Conservation (phyloP, 768 basidiomycete species). For the Suillus fuscotomentosus region DNA sequence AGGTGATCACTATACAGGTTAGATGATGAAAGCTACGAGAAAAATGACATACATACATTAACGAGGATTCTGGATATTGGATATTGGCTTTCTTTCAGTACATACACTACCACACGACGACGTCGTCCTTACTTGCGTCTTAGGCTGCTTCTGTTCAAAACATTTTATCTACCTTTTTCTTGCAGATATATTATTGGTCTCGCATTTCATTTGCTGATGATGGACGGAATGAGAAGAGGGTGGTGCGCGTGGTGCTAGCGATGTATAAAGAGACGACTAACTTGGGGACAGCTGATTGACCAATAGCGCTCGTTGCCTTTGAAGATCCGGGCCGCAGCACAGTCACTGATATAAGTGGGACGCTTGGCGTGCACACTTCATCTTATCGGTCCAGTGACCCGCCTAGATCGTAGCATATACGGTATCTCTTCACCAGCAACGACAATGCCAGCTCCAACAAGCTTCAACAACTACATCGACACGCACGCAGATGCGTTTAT, state of each 20-base stretch:
- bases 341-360: neutral
- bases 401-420: neutral
- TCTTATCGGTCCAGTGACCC: neutral
- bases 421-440: neutral
- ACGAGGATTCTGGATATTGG: constrained; percentile 1
- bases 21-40: neutral
- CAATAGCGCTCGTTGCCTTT: neutral
- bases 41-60: neutral
- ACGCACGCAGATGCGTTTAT: constrained; percentile 73
- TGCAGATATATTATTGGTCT: neutral
- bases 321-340: neutral
- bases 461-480: constrained; percentile 57
- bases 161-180: neutral
- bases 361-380: neutral
- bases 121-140: neutral
- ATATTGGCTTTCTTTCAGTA: neutral
- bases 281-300: neutral
- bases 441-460: constrained; percentile 33
- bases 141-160: neutral
- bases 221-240: neutral
- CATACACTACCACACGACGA: neutral
- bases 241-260: neutral
- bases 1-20: neutral
- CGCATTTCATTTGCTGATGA: neutral
- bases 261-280: neutral